phyloP scores from a whole-genome alignment of 345 rosid genomes.

The Sisymbrium altissimum region DNA sequence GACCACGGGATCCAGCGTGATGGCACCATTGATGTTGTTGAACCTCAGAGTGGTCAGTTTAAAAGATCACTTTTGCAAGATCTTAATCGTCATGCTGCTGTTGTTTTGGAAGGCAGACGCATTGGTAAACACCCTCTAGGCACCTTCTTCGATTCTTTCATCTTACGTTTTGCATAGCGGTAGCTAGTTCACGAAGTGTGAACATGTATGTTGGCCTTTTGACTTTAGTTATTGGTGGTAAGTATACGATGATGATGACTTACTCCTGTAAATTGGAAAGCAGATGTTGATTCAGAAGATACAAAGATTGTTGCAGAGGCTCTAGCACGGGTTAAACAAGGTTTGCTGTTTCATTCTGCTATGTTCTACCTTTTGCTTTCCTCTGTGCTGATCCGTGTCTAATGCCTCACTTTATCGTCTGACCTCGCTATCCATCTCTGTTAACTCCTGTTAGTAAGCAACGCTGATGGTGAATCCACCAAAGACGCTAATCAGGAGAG shows the following conservation, averaged over 20 bases:
- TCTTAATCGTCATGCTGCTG: conserved; percentile 85
- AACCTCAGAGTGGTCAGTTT: conserved; percentile 51
- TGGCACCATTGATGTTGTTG: conserved; percentile 53
- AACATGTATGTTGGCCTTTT: conserved; percentile 1
- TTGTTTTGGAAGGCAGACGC: conserved; percentile 84
- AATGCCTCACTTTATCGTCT: conserved; percentile 4
- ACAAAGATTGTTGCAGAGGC: conserved; percentile 86
- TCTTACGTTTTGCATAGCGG: neutral
- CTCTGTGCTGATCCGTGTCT: neutral
- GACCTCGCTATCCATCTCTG: neutral
- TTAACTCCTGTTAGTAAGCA: conserved; percentile 24
- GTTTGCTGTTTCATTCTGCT: conserved; percentile 39
- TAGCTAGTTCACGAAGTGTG: neutral
- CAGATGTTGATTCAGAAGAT: conserved; percentile 75
- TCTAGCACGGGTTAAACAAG: conserved; percentile 65
- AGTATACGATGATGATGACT: conserved; percentile 14
- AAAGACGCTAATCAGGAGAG: conserved; percentile 44
- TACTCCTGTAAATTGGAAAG: conserved; percentile 26
- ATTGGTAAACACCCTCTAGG: conserved; percentile 45
- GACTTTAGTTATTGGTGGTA: neutral
- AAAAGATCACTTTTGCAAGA: conserved; percentile 74
- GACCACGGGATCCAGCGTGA: conserved; percentile 80
- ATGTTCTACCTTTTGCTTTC: neutral
- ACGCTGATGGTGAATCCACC: conserved; percentile 47
- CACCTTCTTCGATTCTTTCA: neutral